A percentile compares a stretch with the other conserved stretches of the same genome.
These are phyloP conservation scores for Vitis labrusca DNA, from an alignment of 164 flowering plant species.

Conservation along the genomic window DNA sequence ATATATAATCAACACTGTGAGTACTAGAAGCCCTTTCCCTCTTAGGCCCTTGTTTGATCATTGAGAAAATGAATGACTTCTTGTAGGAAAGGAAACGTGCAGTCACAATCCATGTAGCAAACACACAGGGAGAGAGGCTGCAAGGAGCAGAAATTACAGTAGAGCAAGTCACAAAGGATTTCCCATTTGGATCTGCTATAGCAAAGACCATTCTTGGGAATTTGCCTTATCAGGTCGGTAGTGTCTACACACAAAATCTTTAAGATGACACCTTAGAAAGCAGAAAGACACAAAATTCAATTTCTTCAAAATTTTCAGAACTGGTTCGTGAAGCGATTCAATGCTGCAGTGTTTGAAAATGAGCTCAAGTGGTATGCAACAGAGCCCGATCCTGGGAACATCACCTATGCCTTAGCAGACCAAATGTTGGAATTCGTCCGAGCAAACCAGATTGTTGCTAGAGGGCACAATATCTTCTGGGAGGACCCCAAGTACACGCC, in stretches of 20 bases:
- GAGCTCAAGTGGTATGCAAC: slow-evolving; percentile 96
- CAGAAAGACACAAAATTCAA: background rate
- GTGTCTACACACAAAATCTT: background rate
- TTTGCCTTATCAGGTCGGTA: slow-evolving; percentile 63
- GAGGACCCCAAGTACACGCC: slow-evolving; percentile 82
- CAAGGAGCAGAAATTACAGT: slow-evolving; percentile 61
- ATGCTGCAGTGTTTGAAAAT: slow-evolving; percentile 91
- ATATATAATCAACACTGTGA: slow-evolving; percentile 49
- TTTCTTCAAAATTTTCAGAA: slow-evolving; percentile 34
- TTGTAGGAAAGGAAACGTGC: slow-evolving; percentile 73
- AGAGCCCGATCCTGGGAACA: slow-evolving; percentile 60
- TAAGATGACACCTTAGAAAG: too few species aligned
- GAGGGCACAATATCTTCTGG: slow-evolving; percentile 99
- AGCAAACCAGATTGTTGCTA: slow-evolving; percentile 51
- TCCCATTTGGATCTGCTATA: slow-evolving; percentile 92
- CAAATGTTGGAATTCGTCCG: slow-evolving; percentile 69
- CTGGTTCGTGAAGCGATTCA: slow-evolving; percentile 83
- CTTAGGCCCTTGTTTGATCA: background rate
- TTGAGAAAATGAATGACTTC: background rate
- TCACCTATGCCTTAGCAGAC: slow-evolving; percentile 75
- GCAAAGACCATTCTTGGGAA: slow-evolving; percentile 79
- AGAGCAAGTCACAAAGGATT: slow-evolving; percentile 74
- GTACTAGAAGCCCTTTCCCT: background rate
- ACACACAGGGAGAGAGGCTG: slow-evolving; percentile 47
- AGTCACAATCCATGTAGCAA: slow-evolving; percentile 64